Conservation (phyloP, 2,329 filamentous ascomycete genomes). For the Xylariaceae sp. region DNA sequence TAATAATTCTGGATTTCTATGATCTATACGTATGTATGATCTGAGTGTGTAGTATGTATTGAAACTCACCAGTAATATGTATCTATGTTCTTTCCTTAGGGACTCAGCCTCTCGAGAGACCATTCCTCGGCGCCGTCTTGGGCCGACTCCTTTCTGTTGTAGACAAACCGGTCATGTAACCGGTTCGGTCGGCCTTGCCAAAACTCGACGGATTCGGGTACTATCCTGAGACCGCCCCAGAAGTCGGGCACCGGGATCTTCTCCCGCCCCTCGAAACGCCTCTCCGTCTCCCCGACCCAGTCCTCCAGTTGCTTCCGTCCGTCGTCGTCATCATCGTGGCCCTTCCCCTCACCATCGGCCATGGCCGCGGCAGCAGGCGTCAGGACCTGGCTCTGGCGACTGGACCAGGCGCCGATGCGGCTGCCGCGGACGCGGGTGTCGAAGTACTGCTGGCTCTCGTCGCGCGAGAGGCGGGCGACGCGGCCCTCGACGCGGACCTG, state of each 20-base stretch:
- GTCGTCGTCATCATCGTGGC: conserved; percentile 73
- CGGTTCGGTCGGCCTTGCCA: conserved; percentile 92
- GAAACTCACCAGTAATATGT: neutral
- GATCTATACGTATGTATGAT: no score
- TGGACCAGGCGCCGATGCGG: conserved; percentile 91
- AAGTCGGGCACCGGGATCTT: conserved; percentile 89
- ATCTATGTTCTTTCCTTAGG: conserved; percentile 50
- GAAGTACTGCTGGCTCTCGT: conserved; percentile 73
- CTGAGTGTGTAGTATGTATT: neutral
- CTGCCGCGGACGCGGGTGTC: conserved; percentile 75
- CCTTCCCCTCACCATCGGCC: conserved; percentile 41
- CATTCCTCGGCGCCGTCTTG: conserved; percentile 53
- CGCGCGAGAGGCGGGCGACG: conserved; percentile 65
- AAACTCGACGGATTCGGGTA: conserved; percentile 89
- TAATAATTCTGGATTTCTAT: no score
- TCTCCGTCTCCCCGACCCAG: conserved; percentile 76
- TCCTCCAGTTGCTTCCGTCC: conserved; percentile 74
- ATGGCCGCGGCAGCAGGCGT: conserved; percentile 39
- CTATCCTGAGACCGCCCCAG: conserved; percentile 88
- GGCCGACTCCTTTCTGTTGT: conserved; percentile 61
- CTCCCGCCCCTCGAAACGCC: conserved; percentile 72
- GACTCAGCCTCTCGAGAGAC: conserved; percentile 74
- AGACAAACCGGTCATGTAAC: conserved; percentile 91
- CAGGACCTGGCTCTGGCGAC: conserved; percentile 80
- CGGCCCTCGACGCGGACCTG: conserved; percentile 88